Evolutionary conservation across 2,329 filamentous ascomycete genomes (phyloP).

Genomic region (Hymenoscyphus fructigenus): DNA sequence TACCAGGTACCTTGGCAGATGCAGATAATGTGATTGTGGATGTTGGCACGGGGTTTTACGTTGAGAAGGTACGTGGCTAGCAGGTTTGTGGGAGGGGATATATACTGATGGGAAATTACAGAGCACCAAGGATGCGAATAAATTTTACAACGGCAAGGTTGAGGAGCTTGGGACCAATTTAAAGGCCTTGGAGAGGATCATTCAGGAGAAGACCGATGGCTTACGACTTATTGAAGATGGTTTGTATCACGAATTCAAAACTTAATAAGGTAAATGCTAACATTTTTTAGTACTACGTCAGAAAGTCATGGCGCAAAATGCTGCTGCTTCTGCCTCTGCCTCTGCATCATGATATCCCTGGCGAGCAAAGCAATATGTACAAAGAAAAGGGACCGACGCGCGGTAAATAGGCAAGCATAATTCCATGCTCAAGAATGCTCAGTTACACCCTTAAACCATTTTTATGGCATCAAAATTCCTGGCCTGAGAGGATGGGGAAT

Average conservation of each 20-base stretch:
- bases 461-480: slow-evolving; percentile 5
- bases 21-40: slow-evolving; percentile 82
- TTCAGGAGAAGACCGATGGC: slow-evolving; percentile 78
- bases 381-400: neutral
- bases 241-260: slow-evolving; percentile 39
- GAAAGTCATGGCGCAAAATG: slow-evolving; percentile 43
- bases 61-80: slow-evolving; percentile 70
- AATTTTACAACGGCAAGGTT: slow-evolving; percentile 68
- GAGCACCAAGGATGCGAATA: slow-evolving; percentile 58
- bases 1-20: slow-evolving; percentile 75
- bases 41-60: slow-evolving; percentile 89
- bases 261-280: slow-evolving; percentile 15
- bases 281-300: slow-evolving; percentile 47
- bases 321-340: slow-evolving; percentile 33
- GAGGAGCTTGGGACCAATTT: slow-evolving; percentile 64
- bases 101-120: slow-evolving; percentile 28
- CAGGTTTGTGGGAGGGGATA: neutral
- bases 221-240: slow-evolving; percentile 87
- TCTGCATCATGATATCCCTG: slow-evolving; percentile 23
- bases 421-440: neutral
- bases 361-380: neutral
- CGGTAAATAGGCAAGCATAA: neutral
- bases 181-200: slow-evolving; percentile 66
- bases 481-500: neutral
- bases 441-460: neutral